Percentiles rank a stretch among this genome's conserved stretches.
Evolutionary conservation across 768 basidiomycete species (phyloP).

Genomic region (Russula emetica): DNA sequence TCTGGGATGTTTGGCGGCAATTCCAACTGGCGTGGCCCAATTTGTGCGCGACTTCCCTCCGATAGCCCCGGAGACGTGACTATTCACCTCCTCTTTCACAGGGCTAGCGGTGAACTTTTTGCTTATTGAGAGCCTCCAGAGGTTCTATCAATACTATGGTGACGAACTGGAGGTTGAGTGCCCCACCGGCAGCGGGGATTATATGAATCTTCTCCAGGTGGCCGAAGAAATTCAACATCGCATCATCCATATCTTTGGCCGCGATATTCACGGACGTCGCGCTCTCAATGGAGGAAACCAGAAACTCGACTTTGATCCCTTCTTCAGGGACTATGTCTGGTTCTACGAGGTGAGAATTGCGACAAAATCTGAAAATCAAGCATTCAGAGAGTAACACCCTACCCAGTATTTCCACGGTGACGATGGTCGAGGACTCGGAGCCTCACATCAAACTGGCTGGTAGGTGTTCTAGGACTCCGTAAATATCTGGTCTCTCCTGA

Average conservation of each 20-base stretch:
- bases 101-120: conserved; percentile 97
- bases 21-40: conserved; percentile 95
- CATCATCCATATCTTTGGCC: conserved; percentile 98
- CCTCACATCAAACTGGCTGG: conserved; percentile 99
- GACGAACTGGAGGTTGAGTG: conserved; percentile 92
- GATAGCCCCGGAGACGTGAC: not conserved
- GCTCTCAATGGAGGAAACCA: conserved; percentile 90
- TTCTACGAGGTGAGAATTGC: conserved; percentile 75
- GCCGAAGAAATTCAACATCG: conserved; percentile 99
- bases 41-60: conserved; percentile 47
- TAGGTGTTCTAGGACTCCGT: conserved; percentile 34
- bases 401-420: conserved; percentile 91
- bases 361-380: not conserved
- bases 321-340: conserved; percentile 96
- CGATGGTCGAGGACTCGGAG: conserved; percentile 86
- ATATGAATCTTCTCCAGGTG: conserved; percentile 90
- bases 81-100: conserved; percentile 29
- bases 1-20: conserved; percentile 99
- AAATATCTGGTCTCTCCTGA: not conserved
- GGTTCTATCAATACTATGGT: conserved; percentile 98
- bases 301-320: conserved; percentile 84
- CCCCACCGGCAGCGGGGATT: conserved; percentile 94
- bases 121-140: conserved; percentile 91
- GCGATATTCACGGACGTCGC: conserved; percentile 78
- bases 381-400: not conserved